A percentile compares a stretch with the other conserved stretches of the same genome.
Conservation (phyloP, 148 eudicot genomes). For the Linanthus parryae region DNA sequence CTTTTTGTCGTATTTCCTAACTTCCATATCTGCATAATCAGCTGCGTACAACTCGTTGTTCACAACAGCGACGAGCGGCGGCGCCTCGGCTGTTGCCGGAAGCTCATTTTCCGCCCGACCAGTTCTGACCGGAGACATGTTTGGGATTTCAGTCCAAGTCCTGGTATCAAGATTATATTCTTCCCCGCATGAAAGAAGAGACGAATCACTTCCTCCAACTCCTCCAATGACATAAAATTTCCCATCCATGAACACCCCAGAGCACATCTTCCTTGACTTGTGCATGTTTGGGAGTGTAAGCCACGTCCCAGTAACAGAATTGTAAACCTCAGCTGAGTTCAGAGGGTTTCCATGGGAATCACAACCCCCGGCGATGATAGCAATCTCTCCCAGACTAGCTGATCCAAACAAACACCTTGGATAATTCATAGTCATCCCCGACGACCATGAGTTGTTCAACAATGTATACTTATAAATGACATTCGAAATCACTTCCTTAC, state of each 20-base stretch:
- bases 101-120: constrained; percentile 28
- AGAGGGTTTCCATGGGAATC: constrained; percentile 44
- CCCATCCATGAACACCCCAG: constrained; percentile 80
- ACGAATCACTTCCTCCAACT: constrained; percentile 38
- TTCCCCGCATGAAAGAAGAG: constrained; percentile 67
- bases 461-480: constrained; percentile 60
- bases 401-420: constrained; percentile 92
- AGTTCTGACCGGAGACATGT: constrained; percentile 67
- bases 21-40: constrained; percentile 67
- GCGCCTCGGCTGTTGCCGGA: constrained; percentile 64
- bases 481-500: constrained; percentile 51
- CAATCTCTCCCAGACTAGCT: constrained; percentile 73
- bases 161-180: constrained; percentile 54
- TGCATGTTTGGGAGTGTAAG: constrained; percentile 55
- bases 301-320: constrained; percentile 66
- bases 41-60: constrained; percentile 76
- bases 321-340: constrained; percentile 58
- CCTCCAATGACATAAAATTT: constrained; percentile 94
- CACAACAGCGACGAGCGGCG: constrained; percentile 88
- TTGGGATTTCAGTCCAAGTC: constrained; percentile 61
- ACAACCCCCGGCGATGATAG: constrained; percentile 86
- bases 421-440: constrained; percentile 62
- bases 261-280: constrained; percentile 74
- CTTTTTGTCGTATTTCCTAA: constrained; percentile 53
- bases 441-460: constrained; percentile 67